Evolutionary conservation across 306 rosid species (phyloP).

Genomic region (Trichosanthes truncata): DNA sequence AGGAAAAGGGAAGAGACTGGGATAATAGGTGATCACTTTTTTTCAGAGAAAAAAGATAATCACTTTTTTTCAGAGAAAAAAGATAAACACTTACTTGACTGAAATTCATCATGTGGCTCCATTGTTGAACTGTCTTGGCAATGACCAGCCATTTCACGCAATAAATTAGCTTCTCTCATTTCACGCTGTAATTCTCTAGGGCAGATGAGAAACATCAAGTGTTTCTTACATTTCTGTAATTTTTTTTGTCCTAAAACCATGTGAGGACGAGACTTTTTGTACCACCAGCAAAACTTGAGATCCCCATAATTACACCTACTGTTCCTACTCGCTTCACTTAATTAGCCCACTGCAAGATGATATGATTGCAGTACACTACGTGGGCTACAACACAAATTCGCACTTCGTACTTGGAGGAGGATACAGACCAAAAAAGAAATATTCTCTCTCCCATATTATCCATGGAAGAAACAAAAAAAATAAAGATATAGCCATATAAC

Average conservation of each 20-base stretch:
- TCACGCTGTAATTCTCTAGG: conserved; percentile 11
- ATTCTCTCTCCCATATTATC: background rate
- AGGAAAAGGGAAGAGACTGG: conserved; percentile 6
- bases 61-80: conserved; percentile 4
- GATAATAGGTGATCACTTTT: conserved; percentile 8
- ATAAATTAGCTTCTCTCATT: conserved; percentile 15
- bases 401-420: background rate
- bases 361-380: conserved; percentile 2
- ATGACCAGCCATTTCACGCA: conserved; percentile 17
- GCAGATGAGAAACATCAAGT: background rate
- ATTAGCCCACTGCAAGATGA: conserved; percentile 1
- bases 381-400: background rate
- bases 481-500: background rate
- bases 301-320: background rate
- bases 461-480: background rate
- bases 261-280: background rate
- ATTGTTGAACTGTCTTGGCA: conserved; percentile 22
- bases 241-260: conserved; percentile 5
- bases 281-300: background rate
- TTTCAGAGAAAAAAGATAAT: conserved; percentile 4
- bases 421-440: background rate
- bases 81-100: conserved; percentile 31
- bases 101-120: conserved; percentile 28
- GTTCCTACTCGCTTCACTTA: background rate
- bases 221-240: background rate